Conservation (phyloP, 164 flowering plant genomes). For the Piper longum region DNA sequence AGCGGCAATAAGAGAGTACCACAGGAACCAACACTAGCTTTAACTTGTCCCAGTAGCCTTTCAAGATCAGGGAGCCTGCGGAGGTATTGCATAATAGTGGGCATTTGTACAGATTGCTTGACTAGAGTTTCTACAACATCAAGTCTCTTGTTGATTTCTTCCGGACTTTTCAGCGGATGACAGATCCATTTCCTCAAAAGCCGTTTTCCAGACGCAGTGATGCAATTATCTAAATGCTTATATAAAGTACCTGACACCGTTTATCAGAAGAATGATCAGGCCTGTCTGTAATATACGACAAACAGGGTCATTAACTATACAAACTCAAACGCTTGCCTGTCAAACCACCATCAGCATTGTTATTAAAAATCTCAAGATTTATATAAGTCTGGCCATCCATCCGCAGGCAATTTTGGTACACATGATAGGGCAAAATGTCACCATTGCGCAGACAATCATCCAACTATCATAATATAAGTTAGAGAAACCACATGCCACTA, state of each 20-base stretch:
- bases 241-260: constrained; percentile 59
- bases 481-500: background rate
- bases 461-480: constrained; percentile 22
- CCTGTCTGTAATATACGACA: background rate
- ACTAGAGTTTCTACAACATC: constrained; percentile 56
- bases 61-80: constrained; percentile 84
- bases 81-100: constrained; percentile 45
- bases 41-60: constrained; percentile 77
- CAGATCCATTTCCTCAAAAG: constrained; percentile 87
- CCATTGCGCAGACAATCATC: constrained; percentile 71
- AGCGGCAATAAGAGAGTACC: constrained; percentile 45
- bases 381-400: constrained; percentile 93
- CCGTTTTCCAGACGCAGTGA: constrained; percentile 75
- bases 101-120: constrained; percentile 32
- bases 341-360: constrained; percentile 75
- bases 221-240: constrained; percentile 69
- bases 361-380: constrained; percentile 82
- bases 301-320: background rate
- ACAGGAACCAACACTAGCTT: constrained; percentile 50
- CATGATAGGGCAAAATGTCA: constrained; percentile 61
- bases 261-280: constrained; percentile 4
- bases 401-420: constrained; percentile 65
- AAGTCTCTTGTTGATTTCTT: constrained; percentile 61
- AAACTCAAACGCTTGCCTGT: constrained; percentile 37
- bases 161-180: constrained; percentile 72